phyloP scores from a whole-genome alignment of 2,329 filamentous ascomycete species.

The Claviceps sp. region DNA sequence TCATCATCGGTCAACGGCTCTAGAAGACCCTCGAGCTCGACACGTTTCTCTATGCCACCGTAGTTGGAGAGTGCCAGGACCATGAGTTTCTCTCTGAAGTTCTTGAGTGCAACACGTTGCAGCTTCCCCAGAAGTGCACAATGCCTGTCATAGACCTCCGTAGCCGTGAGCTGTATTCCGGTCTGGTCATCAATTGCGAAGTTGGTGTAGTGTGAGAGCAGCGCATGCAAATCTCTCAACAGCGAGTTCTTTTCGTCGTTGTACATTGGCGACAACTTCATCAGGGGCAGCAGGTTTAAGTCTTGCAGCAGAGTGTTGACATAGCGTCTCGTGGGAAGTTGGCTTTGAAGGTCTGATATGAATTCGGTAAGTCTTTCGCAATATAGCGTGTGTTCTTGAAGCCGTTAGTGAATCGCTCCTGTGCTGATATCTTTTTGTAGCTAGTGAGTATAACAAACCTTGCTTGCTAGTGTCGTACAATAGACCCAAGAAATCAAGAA shows the following conservation, averaged over 20 bases:
- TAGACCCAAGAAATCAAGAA: constrained; percentile 67
- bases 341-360: constrained; percentile 78
- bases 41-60: constrained; percentile 67
- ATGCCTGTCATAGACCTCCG: constrained; percentile 68
- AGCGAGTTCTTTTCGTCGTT: constrained; percentile 61
- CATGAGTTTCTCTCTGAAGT: constrained; percentile 84
- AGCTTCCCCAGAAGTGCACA: constrained; percentile 64
- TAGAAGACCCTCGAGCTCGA: constrained; percentile 66
- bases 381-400: constrained; percentile 32
- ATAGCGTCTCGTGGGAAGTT: constrained; percentile 85
- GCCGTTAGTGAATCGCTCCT: neutral
- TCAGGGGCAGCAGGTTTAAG: constrained; percentile 65
- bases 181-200: constrained; percentile 90
- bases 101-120: constrained; percentile 63
- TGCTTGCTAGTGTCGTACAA: constrained; percentile 46
- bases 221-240: constrained; percentile 63
- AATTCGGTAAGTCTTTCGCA: constrained; percentile 92
- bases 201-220: constrained; percentile 77
- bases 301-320: constrained; percentile 82
- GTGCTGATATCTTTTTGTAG: neutral
- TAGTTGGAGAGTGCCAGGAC: constrained; percentile 88
- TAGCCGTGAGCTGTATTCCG: constrained; percentile 57
- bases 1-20: constrained; percentile 62
- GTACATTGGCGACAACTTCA: constrained; percentile 67
- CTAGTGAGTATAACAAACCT: constrained; percentile 21